phyloP scores from a whole-genome alignment of 2,329 filamentous ascomycete genomes.

The Domatiomyces catenatus region DNA sequence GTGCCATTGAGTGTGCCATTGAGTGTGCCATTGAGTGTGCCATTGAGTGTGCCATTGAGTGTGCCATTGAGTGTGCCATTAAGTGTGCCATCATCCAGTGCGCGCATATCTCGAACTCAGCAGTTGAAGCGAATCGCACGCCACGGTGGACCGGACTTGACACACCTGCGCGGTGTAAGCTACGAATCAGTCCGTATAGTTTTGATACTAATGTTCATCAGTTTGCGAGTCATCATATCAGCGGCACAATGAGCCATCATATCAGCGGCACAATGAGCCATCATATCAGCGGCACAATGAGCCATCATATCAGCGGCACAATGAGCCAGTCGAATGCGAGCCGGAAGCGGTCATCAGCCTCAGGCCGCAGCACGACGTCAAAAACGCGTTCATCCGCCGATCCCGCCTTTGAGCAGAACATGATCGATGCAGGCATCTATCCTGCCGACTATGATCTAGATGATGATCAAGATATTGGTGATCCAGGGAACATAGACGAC shows the following conservation, averaged over 20 bases:
- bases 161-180: constrained; percentile 11
- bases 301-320: not conserved
- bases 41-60: too few relatives aligned
- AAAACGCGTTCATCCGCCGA: not conserved
- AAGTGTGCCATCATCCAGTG: too few relatives aligned
- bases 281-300: too few relatives aligned
- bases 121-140: constrained; percentile 9
- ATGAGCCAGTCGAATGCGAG: not conserved
- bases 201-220: not conserved
- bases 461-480: too few relatives aligned
- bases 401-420: constrained; percentile 22
- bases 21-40: too few relatives aligned
- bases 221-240: not conserved
- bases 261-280: too few relatives aligned
- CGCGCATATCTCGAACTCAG: not conserved
- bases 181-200: not conserved
- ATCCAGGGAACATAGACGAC: too few relatives aligned
- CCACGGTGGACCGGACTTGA: constrained; percentile 7
- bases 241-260: too few relatives aligned
- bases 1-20: too few relatives aligned
- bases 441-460: constrained; percentile 12
- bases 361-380: constrained; percentile 1
- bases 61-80: too few relatives aligned
- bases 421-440: constrained; percentile 24
- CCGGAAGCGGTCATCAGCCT: constrained; percentile 8